Evolutionary conservation across 179 eudicot species (phyloP), one percentile per base, ranked within the genome.

Genomic region (Beta lomatogona): DNA sequence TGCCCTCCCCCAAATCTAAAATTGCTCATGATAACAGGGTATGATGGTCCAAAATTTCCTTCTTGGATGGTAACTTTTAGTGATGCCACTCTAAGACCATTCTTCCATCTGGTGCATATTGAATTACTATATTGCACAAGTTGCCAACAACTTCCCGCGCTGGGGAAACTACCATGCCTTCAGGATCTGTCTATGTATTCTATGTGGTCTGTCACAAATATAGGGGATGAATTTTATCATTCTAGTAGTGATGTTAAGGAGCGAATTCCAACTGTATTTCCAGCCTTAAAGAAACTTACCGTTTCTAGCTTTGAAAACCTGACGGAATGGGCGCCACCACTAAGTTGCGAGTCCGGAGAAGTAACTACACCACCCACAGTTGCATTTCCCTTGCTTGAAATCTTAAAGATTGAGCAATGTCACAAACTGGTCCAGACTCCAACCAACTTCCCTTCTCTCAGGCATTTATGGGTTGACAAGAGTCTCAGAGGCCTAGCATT

Each of bases 1-100:
- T 73, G 66, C 19, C 87, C 87, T 28, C 86, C 84, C 78, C 44
- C 75, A 16, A 80, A 86, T 68, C 16, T 88, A 46, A 75, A 71
- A 67, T 59, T 69, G 2, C 76, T 88, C 52, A 76, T 65, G 68
- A 81, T 81, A 74, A 66, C 57, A 19, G 83, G 83, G 12, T 74
- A 80, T 65, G 83, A 80, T 58, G 71, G 83, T 53, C 74, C 78
- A 44, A 54, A 13, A n/a, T 80, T 74, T 66, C 83, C 79, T 57
- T 41, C 83, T 53, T 74, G 83, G 78, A 28, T 80, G 70, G n/a
- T 68, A 54, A 50, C 74, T 19, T 19, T 68, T 41, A 54, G 58
- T 18, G 81, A 67, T 5, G 66, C 54, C n/a, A 45, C 19, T 70
- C 16, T 45, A 41, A 79, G 54, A 53, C 79, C 73, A 53, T 80